Conservation (phyloP, 495 filamentous ascomycete species). For the Durotheca rogersii region DNA sequence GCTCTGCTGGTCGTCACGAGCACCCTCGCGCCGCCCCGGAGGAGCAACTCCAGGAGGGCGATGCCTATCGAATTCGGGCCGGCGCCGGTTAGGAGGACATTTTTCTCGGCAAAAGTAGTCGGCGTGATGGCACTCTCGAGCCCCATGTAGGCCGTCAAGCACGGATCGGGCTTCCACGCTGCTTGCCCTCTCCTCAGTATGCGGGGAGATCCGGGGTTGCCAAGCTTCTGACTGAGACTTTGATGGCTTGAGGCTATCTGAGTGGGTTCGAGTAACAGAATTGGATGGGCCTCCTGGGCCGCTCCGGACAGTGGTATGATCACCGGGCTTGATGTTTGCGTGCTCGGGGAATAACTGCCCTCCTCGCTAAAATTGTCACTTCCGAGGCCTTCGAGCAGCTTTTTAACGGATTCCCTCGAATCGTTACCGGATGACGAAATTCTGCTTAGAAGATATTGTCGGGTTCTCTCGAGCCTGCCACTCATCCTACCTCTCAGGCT, state of each 20-base stretch:
- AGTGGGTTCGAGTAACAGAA: background rate
- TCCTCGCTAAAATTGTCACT: background rate
- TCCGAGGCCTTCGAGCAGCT: slow-evolving; percentile 6
- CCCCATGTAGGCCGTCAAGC: slow-evolving; percentile 65
- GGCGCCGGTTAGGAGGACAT: slow-evolving; percentile 86
- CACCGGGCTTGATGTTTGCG: background rate
- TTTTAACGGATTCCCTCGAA: background rate
- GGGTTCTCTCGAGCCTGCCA: slow-evolving; percentile 18
- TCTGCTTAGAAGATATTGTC: slow-evolving; percentile 18
- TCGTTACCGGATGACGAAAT: slow-evolving; percentile 1
- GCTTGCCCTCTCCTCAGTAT: slow-evolving; percentile 50
- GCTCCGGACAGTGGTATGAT: too few species aligned
- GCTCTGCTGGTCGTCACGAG: slow-evolving; percentile 83
- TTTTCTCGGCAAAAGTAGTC: slow-evolving; percentile 78
- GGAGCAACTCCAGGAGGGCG: slow-evolving; percentile 80
- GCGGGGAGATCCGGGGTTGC: slow-evolving; percentile 19
- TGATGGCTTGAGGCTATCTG: too few species aligned
- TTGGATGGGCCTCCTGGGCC: too few species aligned
- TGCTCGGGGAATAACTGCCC: too few species aligned
- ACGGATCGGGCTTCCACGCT: slow-evolving; percentile 76
- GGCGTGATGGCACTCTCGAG: slow-evolving; percentile 56
- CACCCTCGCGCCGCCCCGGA: slow-evolving; percentile 85
- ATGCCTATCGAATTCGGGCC: slow-evolving; percentile 88
- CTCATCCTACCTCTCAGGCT: slow-evolving; percentile 10
- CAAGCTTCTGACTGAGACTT: too few species aligned